A percentile compares a stretch with the other conserved stretches of the same genome.
phyloP scores from a whole-genome alignment of 768 basidiomycete species.

The Trametes punicea region DNA sequence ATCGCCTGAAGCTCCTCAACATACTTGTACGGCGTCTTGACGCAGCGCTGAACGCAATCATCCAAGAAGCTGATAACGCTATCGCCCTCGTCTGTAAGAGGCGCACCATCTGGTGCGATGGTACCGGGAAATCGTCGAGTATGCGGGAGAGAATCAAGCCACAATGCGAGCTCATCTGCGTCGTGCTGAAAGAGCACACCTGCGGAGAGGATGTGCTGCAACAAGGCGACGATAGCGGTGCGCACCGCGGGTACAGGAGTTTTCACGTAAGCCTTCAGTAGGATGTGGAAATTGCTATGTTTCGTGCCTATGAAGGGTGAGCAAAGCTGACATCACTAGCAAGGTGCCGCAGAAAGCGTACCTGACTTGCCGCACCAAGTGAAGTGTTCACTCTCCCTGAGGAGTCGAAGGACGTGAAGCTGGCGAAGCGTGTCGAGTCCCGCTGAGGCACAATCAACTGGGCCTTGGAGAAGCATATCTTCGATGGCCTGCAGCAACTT shows the following conservation, averaged over 20 bases:
- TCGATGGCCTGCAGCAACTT: constrained; percentile 50
- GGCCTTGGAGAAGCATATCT: constrained; percentile 2
- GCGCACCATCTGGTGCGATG: constrained; percentile 49
- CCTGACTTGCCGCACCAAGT: constrained; percentile 73
- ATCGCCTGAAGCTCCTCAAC: constrained; percentile 63
- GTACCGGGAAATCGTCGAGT: constrained; percentile 35
- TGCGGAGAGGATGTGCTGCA: constrained; percentile 61
- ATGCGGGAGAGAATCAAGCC: constrained; percentile 66
- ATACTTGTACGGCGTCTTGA: constrained; percentile 83
- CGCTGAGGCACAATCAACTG: constrained; percentile 23
- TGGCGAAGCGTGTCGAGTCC: constrained; percentile 60
- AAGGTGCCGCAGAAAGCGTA: constrained; percentile 27
- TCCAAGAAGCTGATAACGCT: constrained; percentile 71
- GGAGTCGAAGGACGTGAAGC: constrained; percentile 71
- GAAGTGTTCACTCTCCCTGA: constrained; percentile 80
- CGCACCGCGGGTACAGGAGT: constrained; percentile 51
- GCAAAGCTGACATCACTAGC: not conserved
- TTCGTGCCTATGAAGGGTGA: constrained; percentile 29
- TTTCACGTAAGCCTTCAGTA: constrained; percentile 60
- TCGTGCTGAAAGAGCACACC: constrained; percentile 83
- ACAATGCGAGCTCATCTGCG: constrained; percentile 63
- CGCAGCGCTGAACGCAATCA: constrained; percentile 77
- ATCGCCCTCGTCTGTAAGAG: constrained; percentile 53
- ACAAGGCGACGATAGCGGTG: constrained; percentile 47
- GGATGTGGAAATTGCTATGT: constrained; percentile 67